phyloP scores from a whole-genome alignment of 345 rosid genomes.

The Hibiscus trionum region DNA sequence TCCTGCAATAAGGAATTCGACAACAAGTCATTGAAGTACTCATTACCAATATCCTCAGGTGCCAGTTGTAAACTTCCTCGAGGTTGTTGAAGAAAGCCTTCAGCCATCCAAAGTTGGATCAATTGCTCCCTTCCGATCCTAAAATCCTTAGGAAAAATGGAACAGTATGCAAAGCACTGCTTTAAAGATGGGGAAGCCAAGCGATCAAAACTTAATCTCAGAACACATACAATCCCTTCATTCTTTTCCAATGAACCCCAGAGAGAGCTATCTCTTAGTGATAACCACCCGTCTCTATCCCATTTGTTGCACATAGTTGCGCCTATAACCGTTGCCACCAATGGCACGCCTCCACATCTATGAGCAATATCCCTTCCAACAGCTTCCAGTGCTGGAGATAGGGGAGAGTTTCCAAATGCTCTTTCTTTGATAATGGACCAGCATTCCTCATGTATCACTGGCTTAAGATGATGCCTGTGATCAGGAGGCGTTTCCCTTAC shows the following conservation, averaged over 20 bases:
- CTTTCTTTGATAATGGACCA: conserved; percentile 14
- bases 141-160: background rate
- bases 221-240: background rate
- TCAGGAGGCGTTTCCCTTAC: background rate
- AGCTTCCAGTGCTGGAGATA: background rate
- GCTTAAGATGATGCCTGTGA: background rate
- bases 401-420: background rate
- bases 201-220: background rate
- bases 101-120: background rate
- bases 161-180: background rate
- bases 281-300: background rate
- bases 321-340: background rate
- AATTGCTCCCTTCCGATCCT: background rate
- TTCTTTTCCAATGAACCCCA: background rate
- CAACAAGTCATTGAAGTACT: background rate
- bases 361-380: background rate
- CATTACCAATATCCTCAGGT: background rate
- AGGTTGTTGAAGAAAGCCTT: background rate
- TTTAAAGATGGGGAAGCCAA: background rate
- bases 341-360: background rate
- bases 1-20: background rate
- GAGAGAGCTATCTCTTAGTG: background rate
- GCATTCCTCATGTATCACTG: background rate
- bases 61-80: background rate
- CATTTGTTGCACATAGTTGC: background rate